Evolutionary conservation across 805 yeast genomes (phyloP), one percentile per base, ranked within the genome.

Genomic region (Wickerhamomyces silvicola): DNA sequence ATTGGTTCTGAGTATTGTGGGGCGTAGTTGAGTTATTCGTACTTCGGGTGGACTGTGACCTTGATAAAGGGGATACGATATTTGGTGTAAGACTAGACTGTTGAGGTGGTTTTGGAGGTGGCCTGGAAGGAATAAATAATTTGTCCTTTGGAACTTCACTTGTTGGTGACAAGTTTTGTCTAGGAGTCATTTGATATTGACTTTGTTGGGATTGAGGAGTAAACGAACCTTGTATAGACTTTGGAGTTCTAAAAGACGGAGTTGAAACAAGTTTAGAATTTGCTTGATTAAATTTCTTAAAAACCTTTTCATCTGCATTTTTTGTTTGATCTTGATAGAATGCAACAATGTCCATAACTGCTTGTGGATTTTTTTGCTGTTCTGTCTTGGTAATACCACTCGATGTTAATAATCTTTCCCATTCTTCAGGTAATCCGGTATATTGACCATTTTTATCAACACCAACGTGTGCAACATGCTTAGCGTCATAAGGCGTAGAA

Each of bases 391-490:
- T 76, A 37, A 92, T 87, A 32, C 96, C 96, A 48, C 87, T 81
- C 2, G 92, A 83, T 10, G 80, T 70, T 32, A 92, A 66, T 22
- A 88, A 65, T 40, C 75, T 72, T 41, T 86, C 86, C 98, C 98
- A 92, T 49, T 86, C 94, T 18, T 75, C 79, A 0, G 98, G 98
- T 26, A 92, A 64, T 3, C 97, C 97, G 1, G 92, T 85, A 54
- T 81, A 90, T 27, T 83, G 81, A 10, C 96, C 96, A 41, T 72
- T 74, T 5, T 78, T 69, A 56, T 90, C 96, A 30, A 84, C 79
- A 16, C 95, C 96, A 8, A 92, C 97, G 50, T 92, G 97, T 12
- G 92, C 86, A 22, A 86, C 81, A 51, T 88, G 95, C 50, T 84
- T 79, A 12, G 92, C 81, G 49, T 85, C 86, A 56, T 81, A 86